Evolutionary conservation across 2,329 filamentous ascomycete genomes (phyloP), one percentile per base, ranked within the genome.

Genomic region (Didymella lethalis): DNA sequence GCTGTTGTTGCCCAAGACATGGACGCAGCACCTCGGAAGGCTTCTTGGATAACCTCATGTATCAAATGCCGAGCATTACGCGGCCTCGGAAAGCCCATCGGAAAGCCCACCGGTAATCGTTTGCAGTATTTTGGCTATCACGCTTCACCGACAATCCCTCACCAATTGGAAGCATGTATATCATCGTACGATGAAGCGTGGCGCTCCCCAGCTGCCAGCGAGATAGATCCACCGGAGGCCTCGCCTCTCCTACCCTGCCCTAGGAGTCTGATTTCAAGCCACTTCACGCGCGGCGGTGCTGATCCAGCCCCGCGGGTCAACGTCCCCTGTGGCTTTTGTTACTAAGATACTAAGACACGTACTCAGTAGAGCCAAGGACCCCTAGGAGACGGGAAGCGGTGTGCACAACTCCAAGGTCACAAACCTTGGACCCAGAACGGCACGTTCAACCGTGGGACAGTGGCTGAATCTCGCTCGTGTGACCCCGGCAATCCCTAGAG

Each of bases 271-370:
- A 28, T 14, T 16, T 16, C 18, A 11, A 44, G 25, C 41, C 41
- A 28, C 26, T 20, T 44, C 14, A n/a, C 41, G 23, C 23, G 23
- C 26, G 14, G 36, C 7, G 38, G 16, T 14, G 34, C 16, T 26
- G 28, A 52, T 52, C 54, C 43, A 52, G 48, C n/a, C n/a, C 29
- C 7, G 3, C 18, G 48, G 48, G 44, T 43, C 48, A 57, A 44
- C 48, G 44, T 40, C 25, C 29, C 49, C 29, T 20, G 49, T 23
- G 31, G 41, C 29, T 31, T 29, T 36, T 34, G 8, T 23, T 23
- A 20, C 34, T 34, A 26, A n/a, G 11, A 23, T 23, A 43, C 5
- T 18, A 41, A 5, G 25, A 31, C 8, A 14, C n/a, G 23, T 23
- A 23, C 23, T 23, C 2, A 2, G 23, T 10, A 18, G 18, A 31